A percentile compares a stretch with the other conserved stretches of the same genome.
phyloP scores from a whole-genome alignment of 2,329 filamentous ascomycete species.

The Pestalotiopsis sp. region DNA sequence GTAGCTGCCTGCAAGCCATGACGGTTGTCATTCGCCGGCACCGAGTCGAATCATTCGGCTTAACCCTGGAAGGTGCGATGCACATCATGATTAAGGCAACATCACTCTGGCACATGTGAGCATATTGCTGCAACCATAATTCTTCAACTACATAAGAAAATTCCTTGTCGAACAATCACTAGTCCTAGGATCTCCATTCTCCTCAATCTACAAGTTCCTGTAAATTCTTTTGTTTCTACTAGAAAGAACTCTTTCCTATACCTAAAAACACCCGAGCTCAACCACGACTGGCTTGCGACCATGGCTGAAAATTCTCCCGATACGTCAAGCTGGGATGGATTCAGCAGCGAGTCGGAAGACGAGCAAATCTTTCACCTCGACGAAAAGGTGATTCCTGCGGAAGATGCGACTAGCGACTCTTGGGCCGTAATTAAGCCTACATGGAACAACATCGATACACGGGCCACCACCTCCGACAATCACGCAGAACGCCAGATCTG shows the following conservation, averaged over 20 bases:
- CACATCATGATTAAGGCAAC: too few species aligned
- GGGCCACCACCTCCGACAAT: background rate
- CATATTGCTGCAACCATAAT: background rate
- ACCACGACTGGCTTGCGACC: background rate
- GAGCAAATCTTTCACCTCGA: background rate
- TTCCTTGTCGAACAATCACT: too few species aligned
- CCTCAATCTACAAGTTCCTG: background rate
- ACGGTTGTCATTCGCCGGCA: background rate
- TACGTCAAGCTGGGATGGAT: background rate
- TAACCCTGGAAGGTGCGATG: background rate
- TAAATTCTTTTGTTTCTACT: background rate
- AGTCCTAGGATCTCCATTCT: too few species aligned
- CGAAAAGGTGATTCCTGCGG: background rate
- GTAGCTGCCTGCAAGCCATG: background rate
- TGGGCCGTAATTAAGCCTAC: background rate
- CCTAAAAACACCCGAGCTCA: background rate
- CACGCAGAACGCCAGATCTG: background rate
- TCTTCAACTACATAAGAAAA: background rate
- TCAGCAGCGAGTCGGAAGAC: background rate
- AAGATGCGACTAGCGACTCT: background rate
- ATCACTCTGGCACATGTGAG: background rate
- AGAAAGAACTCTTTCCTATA: background rate
- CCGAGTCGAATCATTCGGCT: background rate
- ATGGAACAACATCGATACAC: background rate
- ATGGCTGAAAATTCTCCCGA: background rate